A percentile compares a stretch with the other conserved stretches of the same genome.
Evolutionary conservation across 2,329 filamentous ascomycete species (phyloP).

Genomic region (Penicillium nordicum): DNA sequence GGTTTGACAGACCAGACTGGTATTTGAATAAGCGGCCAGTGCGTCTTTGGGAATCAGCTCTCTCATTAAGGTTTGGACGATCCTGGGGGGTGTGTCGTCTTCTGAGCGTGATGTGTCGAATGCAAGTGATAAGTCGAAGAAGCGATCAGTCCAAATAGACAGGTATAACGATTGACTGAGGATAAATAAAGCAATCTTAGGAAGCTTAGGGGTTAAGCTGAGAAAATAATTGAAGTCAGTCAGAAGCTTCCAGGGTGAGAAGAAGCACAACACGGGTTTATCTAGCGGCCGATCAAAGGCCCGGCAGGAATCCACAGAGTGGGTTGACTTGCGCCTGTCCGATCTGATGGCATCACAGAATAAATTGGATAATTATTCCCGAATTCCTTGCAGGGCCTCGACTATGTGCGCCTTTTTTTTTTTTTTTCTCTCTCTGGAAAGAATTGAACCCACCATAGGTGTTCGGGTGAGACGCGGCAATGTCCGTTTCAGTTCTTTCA

Average conservation of each 20-base stretch:
- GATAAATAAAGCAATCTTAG: not conserved
- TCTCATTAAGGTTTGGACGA: conserved; percentile 15
- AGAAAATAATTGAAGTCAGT: conserved; percentile 13
- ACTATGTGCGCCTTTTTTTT: not conserved
- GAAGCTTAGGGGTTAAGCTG: conserved; percentile 12
- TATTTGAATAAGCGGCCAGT: not conserved
- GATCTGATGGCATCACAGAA: conserved; percentile 12
- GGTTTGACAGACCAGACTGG: not conserved
- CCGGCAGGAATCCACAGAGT: conserved; percentile 23
- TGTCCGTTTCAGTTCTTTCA: conserved; percentile 5
- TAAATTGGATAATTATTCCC: conserved; percentile 2
- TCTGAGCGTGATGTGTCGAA: conserved; percentile 20
- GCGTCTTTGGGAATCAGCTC: conserved; percentile 2
- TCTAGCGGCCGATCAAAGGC: conserved; percentile 24
- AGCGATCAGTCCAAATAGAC: conserved; percentile 14
- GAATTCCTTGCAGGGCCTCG: conserved; percentile 11
- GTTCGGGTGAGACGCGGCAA: conserved; percentile 4
- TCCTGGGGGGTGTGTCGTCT: not conserved
- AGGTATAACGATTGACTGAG: not conserved
- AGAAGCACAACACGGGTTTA: conserved; percentile 13
- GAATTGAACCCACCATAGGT: conserved; percentile 1
- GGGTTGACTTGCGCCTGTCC: conserved; percentile 11
- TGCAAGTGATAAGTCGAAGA: conserved; percentile 10
- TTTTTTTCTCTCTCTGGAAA: not conserved
- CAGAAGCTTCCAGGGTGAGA: conserved; percentile 21